Conservation (phyloP, 306 rosid species). For the Dalbergia cochinchinensis region DNA sequence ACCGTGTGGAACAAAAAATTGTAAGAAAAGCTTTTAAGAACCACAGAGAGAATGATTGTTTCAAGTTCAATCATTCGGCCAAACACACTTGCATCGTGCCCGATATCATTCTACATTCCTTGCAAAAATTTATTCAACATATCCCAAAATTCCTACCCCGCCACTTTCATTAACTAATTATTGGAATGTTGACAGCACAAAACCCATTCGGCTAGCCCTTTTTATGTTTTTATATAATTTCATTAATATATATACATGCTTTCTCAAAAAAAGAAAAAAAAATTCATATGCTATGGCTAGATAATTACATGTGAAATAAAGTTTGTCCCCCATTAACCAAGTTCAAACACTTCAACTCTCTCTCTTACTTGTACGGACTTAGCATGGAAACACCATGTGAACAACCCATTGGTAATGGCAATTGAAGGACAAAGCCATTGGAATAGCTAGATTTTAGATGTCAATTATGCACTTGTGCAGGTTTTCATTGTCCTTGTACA, state of each 20-base stretch:
- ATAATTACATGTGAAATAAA: conserved; percentile 29
- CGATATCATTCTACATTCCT: conserved; percentile 3
- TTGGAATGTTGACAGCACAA: neutral
- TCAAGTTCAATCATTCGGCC: neutral
- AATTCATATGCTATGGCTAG: neutral
- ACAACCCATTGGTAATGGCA: conserved; percentile 26
- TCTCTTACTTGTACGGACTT: conserved; percentile 11
- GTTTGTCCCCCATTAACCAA: conserved; percentile 39
- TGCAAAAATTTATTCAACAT: neutral
- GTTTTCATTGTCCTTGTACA: conserved; percentile 33
- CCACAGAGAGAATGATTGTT: neutral
- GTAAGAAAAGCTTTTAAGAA: too few relatives aligned
- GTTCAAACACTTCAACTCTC: neutral
- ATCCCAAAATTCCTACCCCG: conserved; percentile 20
- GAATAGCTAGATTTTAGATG: conserved; percentile 29
- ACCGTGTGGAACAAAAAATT: too few relatives aligned
- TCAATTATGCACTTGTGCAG: conserved; percentile 31
- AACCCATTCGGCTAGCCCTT: neutral
- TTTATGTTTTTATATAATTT: neutral
- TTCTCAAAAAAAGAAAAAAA: neutral
- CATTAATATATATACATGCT: too few relatives aligned
- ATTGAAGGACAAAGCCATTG: conserved; percentile 13
- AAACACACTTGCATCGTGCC: conserved; percentile 9
- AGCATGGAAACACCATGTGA: conserved; percentile 9
- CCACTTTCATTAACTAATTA: conserved; percentile 44